Conservation (phyloP, 192 early-diverging fungal species). For the Diversispora eburnea region DNA sequence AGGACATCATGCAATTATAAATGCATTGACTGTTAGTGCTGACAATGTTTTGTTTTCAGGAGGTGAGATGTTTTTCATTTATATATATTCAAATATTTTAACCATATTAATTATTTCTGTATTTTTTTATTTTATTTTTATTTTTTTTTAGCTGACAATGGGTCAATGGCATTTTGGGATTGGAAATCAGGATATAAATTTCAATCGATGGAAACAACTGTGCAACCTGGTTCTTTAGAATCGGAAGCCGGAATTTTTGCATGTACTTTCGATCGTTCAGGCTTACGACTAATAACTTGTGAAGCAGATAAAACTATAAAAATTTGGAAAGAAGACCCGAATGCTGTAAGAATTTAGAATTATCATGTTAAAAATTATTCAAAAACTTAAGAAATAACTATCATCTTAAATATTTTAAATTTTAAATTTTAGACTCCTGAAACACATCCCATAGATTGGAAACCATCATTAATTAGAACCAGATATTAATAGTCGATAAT, state of each 20-base stretch:
- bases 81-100: constrained; percentile 16
- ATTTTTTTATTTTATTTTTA: not conserved
- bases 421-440: constrained; percentile 44
- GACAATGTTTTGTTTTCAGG: constrained; percentile 95
- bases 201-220: constrained; percentile 81
- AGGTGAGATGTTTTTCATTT: constrained; percentile 45
- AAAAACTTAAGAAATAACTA: not conserved
- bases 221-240: constrained; percentile 94
- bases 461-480: constrained; percentile 45
- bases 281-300: constrained; percentile 92
- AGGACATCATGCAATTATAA: constrained; percentile 85
- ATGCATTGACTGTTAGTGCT: constrained; percentile 81
- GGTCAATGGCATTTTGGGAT: constrained; percentile 96
- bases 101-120: not conserved
- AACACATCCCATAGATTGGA: constrained; percentile 55
- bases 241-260: constrained; percentile 95
- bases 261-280: constrained; percentile 93
- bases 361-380: not conserved
- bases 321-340: constrained; percentile 89
- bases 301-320: constrained; percentile 99
- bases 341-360: constrained; percentile 47
- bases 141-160: constrained; percentile 73
- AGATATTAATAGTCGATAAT: constrained; percentile 35
- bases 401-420: not conserved
- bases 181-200: constrained; percentile 96